A percentile compares a stretch with the other conserved stretches of the same genome.
Conservation (phyloP, 2,329 filamentous ascomycete species). For the Pyricularia sp. region DNA sequence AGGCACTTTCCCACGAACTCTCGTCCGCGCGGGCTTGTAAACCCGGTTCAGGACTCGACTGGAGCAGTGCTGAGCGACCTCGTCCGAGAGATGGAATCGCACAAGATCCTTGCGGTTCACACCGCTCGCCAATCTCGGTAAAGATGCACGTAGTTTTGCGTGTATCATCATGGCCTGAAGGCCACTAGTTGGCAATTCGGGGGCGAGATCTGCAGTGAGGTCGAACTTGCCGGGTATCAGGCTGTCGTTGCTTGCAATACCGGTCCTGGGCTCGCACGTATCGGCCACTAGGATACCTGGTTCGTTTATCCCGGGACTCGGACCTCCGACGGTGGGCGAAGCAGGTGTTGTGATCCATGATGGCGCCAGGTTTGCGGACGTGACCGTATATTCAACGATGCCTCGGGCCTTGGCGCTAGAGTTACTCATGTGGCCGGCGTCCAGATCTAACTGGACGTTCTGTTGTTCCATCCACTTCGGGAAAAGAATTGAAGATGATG, state of each 20-base stretch:
- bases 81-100: neutral
- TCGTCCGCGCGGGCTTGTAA: neutral
- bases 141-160: neutral
- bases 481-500: neutral
- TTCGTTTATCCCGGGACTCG: neutral
- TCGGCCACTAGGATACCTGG: neutral
- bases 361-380: neutral
- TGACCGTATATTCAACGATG: neutral
- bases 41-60: neutral
- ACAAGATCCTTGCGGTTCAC: neutral
- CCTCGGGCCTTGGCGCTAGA: neutral
- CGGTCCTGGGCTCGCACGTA: neutral
- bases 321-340: neutral
- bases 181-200: neutral
- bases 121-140: neutral
- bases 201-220: neutral
- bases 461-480: neutral
- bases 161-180: constrained; percentile 1
- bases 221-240: neutral
- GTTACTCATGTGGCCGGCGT: neutral
- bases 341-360: neutral
- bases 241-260: neutral
- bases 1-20: neutral
- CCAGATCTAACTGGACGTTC: neutral
- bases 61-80: neutral